These are phyloP conservation scores for Erythrobasidium yunnanense DNA, from an alignment of 768 basidiomycete genomes.

Conservation along the genomic window DNA sequence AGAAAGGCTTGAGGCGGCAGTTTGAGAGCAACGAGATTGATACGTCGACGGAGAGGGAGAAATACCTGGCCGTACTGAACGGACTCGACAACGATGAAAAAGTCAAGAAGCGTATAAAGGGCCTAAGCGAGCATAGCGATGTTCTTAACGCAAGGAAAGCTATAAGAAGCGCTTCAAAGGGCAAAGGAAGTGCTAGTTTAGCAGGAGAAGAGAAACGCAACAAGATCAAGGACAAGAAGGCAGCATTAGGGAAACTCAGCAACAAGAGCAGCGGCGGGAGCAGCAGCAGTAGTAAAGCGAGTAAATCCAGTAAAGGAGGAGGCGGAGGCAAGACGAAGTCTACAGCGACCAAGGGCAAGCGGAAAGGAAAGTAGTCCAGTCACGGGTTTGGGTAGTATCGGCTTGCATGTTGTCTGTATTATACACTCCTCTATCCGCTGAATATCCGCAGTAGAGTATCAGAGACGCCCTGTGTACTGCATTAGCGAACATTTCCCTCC, in stretches of 20 bases:
- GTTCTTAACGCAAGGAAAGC: slow-evolving; percentile 83
- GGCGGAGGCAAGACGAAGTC: slow-evolving; percentile 7
- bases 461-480: slow-evolving; percentile 2
- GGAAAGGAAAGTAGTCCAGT: background rate
- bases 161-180: slow-evolving; percentile 51
- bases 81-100: slow-evolving; percentile 50
- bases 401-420: slow-evolving; percentile 13
- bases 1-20: slow-evolving; percentile 80
- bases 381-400: background rate
- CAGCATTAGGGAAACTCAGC: background rate
- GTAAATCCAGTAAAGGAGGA: background rate
- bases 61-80: slow-evolving; percentile 63
- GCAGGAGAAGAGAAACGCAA: slow-evolving; percentile 18
- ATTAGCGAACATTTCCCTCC: background rate
- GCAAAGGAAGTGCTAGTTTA: slow-evolving; percentile 23
- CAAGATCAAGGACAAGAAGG: background rate
- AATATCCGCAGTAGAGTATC: slow-evolving; percentile 20
- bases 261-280: background rate
- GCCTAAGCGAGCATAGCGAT: slow-evolving; percentile 45
- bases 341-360: background rate
- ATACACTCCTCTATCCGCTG: background rate
- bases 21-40: slow-evolving; percentile 73
- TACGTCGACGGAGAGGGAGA: slow-evolving; percentile 56
- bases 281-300: no score
- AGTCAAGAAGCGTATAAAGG: slow-evolving; percentile 51